Base-by-base conservation (phyloP, 2,329 filamentous ascomycete species). In the Sporothrix dimorphospora region DNA sequence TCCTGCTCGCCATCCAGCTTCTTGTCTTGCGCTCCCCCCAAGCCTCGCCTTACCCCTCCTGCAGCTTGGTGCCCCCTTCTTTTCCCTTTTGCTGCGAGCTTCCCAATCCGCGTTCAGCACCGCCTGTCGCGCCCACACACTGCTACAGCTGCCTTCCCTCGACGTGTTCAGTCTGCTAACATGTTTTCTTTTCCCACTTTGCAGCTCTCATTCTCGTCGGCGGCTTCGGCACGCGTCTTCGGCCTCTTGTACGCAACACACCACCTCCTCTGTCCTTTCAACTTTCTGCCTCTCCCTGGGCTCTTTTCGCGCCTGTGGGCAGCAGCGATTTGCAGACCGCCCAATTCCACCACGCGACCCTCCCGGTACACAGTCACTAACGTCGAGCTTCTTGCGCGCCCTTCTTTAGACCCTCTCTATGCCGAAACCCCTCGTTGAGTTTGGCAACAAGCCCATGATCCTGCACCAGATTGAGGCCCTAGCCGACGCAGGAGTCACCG, bases 381-480 rank as follows among this genome's bases (percentile, higher is more conserved):
- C 30, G 3, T 63, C 27, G 73, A 65, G 55, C 55, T 59, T 40
- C 16, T 21, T 14, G 7, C 68, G 63, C 55, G 79, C 65, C 53
- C 14, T 68, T 8, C 24, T 49, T 69, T 75, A 97, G 94, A 99
- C 95, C 78, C 90, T 99, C 80, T 98, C 96, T 69, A 92, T 98
- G 77, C 95, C 95, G 75, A 99, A 98, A 85, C 95, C 96, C 76
- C 89, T 99, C 77, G 96, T 99, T 80, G 95, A 99, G 85, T 99
- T 99, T 80, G 94, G 90, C 81, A 99, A 99, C 89, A 95, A 96
- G 85, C 96, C 94, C 81, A 99, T 99, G 95, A 98, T 99, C 83
- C 88, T 97, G 80, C 95, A 98, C 85, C 95, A 99, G 85, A 93
- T 99, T 78, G 94, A 98, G 85, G 94, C 94, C 76, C 89, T 99